These are phyloP conservation scores for Chaetomiaceae sp. DNA, from an alignment of 2,329 filamentous ascomycete genomes.

Conservation along the genomic window DNA sequence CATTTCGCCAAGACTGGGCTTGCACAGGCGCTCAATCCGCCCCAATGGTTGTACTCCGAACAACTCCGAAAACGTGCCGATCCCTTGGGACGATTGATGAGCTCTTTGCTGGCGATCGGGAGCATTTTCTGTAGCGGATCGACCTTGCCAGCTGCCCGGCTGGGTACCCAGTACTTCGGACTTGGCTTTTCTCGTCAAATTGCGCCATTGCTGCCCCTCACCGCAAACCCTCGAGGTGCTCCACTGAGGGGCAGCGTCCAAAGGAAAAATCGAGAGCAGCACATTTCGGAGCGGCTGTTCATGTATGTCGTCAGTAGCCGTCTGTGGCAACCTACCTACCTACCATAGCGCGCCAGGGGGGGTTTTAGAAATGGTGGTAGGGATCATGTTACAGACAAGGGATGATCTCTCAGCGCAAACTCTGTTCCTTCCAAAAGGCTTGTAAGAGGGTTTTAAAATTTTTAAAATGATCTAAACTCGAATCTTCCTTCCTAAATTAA, in stretches of 20 bases:
- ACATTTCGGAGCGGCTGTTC: background rate
- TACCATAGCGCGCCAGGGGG: too few relatives aligned
- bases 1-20: too few relatives aligned
- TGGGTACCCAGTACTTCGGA: slow-evolving; percentile 21
- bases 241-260: slow-evolving; percentile 21
- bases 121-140: slow-evolving; percentile 22
- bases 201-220: slow-evolving; percentile 27
- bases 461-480: too few relatives aligned
- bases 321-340: background rate
- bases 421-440: too few relatives aligned
- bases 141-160: slow-evolving; percentile 4
- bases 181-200: slow-evolving; percentile 22
- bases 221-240: slow-evolving; percentile 13
- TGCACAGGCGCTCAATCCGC: too few relatives aligned
- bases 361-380: too few relatives aligned
- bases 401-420: too few relatives aligned
- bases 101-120: too few relatives aligned
- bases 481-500: too few relatives aligned
- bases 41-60: slow-evolving; percentile 2
- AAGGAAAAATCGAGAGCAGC: slow-evolving; percentile 7
- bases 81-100: background rate
- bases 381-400: too few relatives aligned
- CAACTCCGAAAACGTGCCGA: slow-evolving; percentile 1
- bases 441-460: too few relatives aligned
- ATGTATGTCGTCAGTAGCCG: background rate